Evolutionary conservation across 148 eudicot genomes (phyloP), one percentile per base, ranked within the genome.

Genomic region (Diospyros lotus): DNA sequence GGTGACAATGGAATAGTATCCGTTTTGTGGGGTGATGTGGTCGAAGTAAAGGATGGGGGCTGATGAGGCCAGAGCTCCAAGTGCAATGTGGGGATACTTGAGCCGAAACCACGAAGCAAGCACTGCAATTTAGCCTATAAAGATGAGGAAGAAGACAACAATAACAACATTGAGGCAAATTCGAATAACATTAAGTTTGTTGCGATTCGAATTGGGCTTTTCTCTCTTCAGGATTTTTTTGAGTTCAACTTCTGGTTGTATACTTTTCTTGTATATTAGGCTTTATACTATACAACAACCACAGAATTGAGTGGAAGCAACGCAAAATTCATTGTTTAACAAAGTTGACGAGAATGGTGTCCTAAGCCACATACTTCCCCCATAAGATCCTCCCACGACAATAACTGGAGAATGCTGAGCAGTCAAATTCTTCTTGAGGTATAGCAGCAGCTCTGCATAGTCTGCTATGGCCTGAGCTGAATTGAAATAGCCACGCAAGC

Each of bases 381-480:
- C 91, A 58, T 88, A 88, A 13, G 91, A 88, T 68, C 84, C 91
- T 55, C 91, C 91, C 58, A 84, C 58, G 4, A 82, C 89, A 41
- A 88, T 84, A 41, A 89, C 66, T 0, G 92, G 92, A 67, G 84
- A 86, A 71, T 81, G 38, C 0, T 69, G 44, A 1, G 92, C 87
- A 0, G 79, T 64, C 13, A 82, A 66, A 4, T 70, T 75, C 38
- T 72, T n/a, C 85, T 81, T 89, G 4, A 86, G 41, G 66, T 82
- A 68, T 6, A 76, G 1, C 38, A 89, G 66, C 13, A 89, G 44
- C 71, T 89, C 85, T 48, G 90, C 92, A 54, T 79, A 89, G 80
- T 89, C 92, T 9, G 88, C 84, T 12, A 89, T 45, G 12, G 90
- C 92, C 80, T 89, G 92, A 12, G 84, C 85, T 2, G 92, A 89